Percentiles rank a stretch among this genome's conserved stretches.
phyloP scores from a whole-genome alignment of 345 rosid genomes.

The Crucihimalaya himalaica region DNA sequence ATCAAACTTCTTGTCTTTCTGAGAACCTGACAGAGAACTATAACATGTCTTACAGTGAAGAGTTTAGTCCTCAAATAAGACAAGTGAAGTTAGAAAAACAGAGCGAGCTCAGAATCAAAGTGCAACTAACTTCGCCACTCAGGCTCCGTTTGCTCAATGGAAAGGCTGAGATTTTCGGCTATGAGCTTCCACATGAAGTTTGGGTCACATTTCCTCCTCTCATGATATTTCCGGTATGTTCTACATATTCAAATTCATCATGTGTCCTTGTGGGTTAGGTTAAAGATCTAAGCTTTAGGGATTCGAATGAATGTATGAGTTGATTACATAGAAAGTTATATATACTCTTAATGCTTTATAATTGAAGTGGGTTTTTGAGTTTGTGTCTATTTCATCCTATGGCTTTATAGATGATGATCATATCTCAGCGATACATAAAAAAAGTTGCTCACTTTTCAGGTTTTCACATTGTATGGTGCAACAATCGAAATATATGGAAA shows the following conservation, averaged over 20 bases:
- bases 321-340: background rate
- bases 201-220: conserved; percentile 81
- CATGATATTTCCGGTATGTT: conserved; percentile 60
- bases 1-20: conserved; percentile 2
- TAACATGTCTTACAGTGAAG: background rate
- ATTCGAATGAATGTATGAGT: background rate
- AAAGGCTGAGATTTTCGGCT: conserved; percentile 76
- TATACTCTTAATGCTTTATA: background rate
- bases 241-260: background rate
- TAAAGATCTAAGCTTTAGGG: background rate
- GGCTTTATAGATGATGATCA: background rate
- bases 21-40: background rate
- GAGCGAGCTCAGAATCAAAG: background rate
- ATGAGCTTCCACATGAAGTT: conserved; percentile 64
- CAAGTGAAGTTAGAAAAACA: background rate
- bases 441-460: conserved; percentile 39
- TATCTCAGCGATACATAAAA: background rate
- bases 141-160: conserved; percentile 70
- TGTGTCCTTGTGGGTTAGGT: background rate
- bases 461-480: conserved; percentile 82
- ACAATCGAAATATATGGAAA: conserved; percentile 72
- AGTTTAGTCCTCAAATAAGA: background rate
- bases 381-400: background rate
- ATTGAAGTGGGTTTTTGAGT: background rate
- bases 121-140: conserved; percentile 37